Base-by-base conservation (phyloP, 805 yeast genomes). In the Aciculoconidium aculeatum region DNA sequence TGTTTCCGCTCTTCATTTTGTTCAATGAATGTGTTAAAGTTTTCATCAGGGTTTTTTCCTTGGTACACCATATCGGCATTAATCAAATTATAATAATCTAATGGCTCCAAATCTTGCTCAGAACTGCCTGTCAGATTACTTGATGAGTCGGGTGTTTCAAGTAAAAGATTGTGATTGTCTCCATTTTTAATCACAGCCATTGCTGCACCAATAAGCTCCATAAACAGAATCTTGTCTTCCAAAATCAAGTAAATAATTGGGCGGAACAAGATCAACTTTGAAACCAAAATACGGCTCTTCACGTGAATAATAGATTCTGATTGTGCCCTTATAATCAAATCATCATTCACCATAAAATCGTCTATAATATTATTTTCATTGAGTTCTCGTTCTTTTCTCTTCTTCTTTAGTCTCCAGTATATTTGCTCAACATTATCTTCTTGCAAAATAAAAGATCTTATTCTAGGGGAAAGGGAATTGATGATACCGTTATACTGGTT, bases 401-500 rank as follows among this genome's bases (percentile, higher is more conserved):
- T 34, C 26, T 44, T 39, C 28, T 56, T 52, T 21, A 60, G 41
- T 9, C 55, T 33, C 14, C 42, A 35, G 34, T 49, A 51, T 3
- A 59, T 45, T 30, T 55, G 56, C 5, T 48, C 53, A 3, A 49
- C 50, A 27, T 60, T 51, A 5, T 40, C 42, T 31, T 59, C 64
- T 34, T 49, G 51, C 8, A 58, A 30, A 3, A 58, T 55, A 36
- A 58, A 57, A 22, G 40, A 41, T 31, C 65, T 32, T 11, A 61
- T 57, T 14, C 35, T 36, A 0, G 65, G 65, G 30, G 54, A 49
- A 23, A 61, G 45, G 4, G 61, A 55, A 35, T 58, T 53, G 18
- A 61, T 51, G 17, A 61, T 56, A 12, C 61, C 58, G 36, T 61
- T 58, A 35, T 60, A 54, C 37, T 60, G 66, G 36, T 54, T 51